Conservation (phyloP, 2,329 filamentous ascomycete species). For the Corynespora cassiicola region DNA sequence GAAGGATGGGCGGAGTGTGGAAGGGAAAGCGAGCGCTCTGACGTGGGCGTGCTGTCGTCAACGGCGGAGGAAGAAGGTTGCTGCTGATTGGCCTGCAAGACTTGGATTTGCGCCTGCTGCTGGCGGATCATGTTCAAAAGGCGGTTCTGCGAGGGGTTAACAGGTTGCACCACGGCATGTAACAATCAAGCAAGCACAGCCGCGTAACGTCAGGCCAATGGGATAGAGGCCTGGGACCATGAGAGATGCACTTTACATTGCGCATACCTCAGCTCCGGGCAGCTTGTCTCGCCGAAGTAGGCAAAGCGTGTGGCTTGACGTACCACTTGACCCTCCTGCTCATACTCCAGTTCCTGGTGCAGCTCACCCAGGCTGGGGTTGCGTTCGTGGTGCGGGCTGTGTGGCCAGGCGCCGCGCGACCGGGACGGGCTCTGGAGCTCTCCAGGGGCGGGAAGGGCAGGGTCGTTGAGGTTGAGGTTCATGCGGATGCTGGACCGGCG, state of each 20-base stretch:
- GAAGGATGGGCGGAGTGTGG: constrained; percentile 33
- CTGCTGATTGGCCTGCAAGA: constrained; percentile 55
- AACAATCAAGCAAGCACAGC: no score
- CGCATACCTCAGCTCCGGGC: no score
- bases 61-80: constrained; percentile 51
- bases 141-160: constrained; percentile 66
- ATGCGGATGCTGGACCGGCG: constrained; percentile 73
- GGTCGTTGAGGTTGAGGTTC: constrained; percentile 77
- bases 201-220: no score
- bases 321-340: constrained; percentile 80
- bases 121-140: constrained; percentile 78
- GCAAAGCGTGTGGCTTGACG: constrained; percentile 34
- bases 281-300: no score
- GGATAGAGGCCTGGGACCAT: no score
- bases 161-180: no score
- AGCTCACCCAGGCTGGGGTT: constrained; percentile 77
- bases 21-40: constrained; percentile 54
- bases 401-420: constrained; percentile 41
- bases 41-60: constrained; percentile 60
- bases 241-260: no score
- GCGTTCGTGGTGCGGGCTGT: constrained; percentile 68
- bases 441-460: constrained; percentile 69
- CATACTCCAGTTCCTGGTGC: constrained; percentile 79
- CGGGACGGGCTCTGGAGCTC: constrained; percentile 64
- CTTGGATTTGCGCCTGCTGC: constrained; percentile 74